Evolutionary conservation across 2,329 filamentous ascomycete species (phyloP), one percentile per base, ranked within the genome.

Genomic region (Xylariaceae sp.): DNA sequence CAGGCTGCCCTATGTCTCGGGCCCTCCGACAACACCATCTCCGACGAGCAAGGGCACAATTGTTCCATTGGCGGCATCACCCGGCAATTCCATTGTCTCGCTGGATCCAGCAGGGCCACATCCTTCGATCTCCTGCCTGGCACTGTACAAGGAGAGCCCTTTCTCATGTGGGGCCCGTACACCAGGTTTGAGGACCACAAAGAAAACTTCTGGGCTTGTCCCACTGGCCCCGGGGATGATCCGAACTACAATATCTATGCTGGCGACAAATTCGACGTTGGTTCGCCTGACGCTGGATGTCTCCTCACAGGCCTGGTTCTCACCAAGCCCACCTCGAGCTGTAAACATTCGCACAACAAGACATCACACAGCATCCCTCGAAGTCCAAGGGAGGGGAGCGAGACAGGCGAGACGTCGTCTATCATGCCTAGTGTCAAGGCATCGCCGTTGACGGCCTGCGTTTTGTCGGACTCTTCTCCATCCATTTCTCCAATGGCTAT

Each of bases 1-100:
- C 56, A 63, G 41, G 62, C 56, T 39, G 55, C 53, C 1, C 65
- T 66, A 46, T 63, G 62, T 33, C 47, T 63, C 6, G 55, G 63
- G 33, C 51, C 52, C 44, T 49, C 47, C 11, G 51, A 53, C 6
- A 57, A 57, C 36, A 62, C 58, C 11, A 53, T 66, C 45, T 47
- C 57, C 32, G 63, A 65, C 44, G 27, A 40, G 12, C 51, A 61
- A 6, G 57, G 56, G 7, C 57, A 64, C 36, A 58, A 57, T 22
- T 66, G 63, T 56, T 64, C 62, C 48, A 62, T 65, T 57, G 53
- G 55, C 35, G 49, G 30, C 14, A 61, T 61, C 7, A 45, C 45
- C 6, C 48, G 61, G 27, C 54, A 63, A 39, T 64, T 66, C 41
- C 52, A 61, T 36, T 66, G 63, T 33, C 59, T 58, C 31, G 55